Base-by-base conservation (phyloP, 2,329 filamentous ascomycete genomes). In the Fusarium acutatum region DNA sequence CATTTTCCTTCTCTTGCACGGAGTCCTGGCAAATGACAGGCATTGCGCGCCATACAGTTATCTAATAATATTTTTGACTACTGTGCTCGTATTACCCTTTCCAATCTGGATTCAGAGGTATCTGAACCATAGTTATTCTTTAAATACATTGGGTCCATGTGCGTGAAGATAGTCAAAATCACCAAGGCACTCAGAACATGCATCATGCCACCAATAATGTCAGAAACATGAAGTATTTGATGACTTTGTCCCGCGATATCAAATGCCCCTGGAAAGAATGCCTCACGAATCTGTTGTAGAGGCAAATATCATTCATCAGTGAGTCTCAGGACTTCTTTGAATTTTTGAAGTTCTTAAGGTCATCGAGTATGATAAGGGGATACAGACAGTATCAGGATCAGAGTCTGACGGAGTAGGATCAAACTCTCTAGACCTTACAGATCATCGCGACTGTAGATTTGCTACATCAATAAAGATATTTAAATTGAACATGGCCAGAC, bases 41-140 rank as follows among this genome's bases (percentile, higher is more conserved):
- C 5, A 35, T 11, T 35, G 24, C 3, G 30, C 13, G 20, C 3
- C 18, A 50, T 53, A 22, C 7, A 35, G n/a, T 37, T 35, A 37
- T 26, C 32, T 37, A 22, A 37, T 35, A 17, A 5, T 12, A 37
- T 2, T 26, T 22, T 7, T 6, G 26, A 15, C 3, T 28, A 6
- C 11, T 46, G 4, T 1, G 4, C 43, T 22, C 13, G 15, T 13
- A 3, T 11, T 28, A 3, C 6, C 3, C 5, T 15, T 28, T 20
- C 18, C 17, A 20, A 8, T 22, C 13, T 15, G 11, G 3, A 15
- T 2, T 20, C 10, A 5, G 11, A 35, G 18, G 18, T 10, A 10
- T 7, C 32, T 11, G 14, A 17, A 32, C 8, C 3, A 38, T 0
- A 14, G 13, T 18, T 4, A 2, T 17, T 56, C 2, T n/a, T n/a